Conservation (phyloP, 2,329 filamentous ascomycete genomes). For the Amylocarpus encephaloides region DNA sequence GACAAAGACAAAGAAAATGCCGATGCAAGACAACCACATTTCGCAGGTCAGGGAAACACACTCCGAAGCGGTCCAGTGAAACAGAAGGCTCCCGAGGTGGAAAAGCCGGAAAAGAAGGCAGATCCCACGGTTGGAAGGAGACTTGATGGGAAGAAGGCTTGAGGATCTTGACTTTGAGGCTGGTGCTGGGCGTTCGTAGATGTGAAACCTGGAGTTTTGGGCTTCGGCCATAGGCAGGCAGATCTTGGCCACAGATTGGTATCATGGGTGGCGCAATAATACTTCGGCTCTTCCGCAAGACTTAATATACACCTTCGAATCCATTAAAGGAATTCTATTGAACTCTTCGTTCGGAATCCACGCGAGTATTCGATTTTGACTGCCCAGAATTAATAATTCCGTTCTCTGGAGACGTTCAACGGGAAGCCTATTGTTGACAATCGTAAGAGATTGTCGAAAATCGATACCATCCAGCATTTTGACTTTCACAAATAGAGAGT, state of each 20-base stretch:
- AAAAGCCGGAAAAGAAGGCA: conserved; percentile 22
- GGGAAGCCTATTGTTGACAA: no score
- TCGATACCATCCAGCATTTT: no score
- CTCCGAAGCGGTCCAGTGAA: conserved; percentile 58
- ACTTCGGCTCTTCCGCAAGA: background rate
- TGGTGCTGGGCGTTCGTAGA: background rate
- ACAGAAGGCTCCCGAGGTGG: conserved; percentile 46
- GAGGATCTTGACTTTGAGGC: background rate
- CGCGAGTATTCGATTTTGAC: no score
- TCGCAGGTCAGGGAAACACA: conserved; percentile 80
- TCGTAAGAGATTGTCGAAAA: no score
- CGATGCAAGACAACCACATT: conserved; percentile 63
- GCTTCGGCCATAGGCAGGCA: background rate
- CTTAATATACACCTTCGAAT: no score
- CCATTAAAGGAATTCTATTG: no score
- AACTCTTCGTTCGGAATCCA: no score
- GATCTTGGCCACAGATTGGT: background rate
- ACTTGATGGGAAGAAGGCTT: conserved; percentile 10
- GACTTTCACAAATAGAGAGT: background rate
- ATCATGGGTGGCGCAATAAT: background rate
- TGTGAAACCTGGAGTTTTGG: background rate
- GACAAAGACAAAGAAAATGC: conserved; percentile 62
- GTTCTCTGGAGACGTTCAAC: no score
- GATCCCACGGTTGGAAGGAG: conserved; percentile 7
- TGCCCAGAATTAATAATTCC: no score